Percentiles rank a stretch among this genome's conserved stretches.
Evolutionary conservation across 352 stramenopile species (phyloP).

Genomic region (Phytophthora cryptogea): DNA sequence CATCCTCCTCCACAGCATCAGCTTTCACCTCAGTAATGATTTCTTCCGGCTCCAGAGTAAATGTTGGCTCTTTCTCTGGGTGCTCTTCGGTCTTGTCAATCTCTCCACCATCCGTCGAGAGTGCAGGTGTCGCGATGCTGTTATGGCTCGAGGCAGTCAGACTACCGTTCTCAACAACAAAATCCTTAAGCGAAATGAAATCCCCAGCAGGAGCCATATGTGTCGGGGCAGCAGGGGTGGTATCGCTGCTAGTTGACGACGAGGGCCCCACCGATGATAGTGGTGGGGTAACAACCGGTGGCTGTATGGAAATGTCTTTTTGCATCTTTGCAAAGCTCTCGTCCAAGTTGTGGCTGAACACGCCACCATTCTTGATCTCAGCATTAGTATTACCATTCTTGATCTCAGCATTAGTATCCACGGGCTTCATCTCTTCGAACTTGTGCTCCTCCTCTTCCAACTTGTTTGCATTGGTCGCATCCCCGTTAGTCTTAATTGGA

Average conservation of each 20-base stretch:
- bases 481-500: conserved; percentile 5
- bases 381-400: conserved; percentile 10
- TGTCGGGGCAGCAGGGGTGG: not conserved
- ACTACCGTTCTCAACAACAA: conserved; percentile 41
- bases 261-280: conserved; percentile 21
- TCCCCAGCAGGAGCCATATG: conserved; percentile 22
- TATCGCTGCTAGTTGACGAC: conserved; percentile 21
- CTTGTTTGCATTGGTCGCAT: conserved; percentile 2
- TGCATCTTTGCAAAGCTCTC: conserved; percentile 36
- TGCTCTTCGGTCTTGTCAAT: conserved; percentile 21
- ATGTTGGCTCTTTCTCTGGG: conserved; percentile 7
- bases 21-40: not conserved
- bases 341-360: conserved; percentile 21
- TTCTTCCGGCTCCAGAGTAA: conserved; percentile 13
- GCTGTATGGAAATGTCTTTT: conserved; percentile 35
- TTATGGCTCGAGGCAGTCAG: conserved; percentile 32
- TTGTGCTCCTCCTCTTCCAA: conserved; percentile 10
- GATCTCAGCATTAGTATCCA: not conserved
- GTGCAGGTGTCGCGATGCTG: conserved; percentile 31
- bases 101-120: conserved; percentile 23
- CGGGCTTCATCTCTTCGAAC: conserved; percentile 1
- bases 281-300: conserved; percentile 12
- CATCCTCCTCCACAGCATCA: conserved; percentile 12
- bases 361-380: conserved; percentile 10
- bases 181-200: conserved; percentile 64